Evolutionary conservation across 345 rosid genomes (phyloP).

Genomic region (Aegle marmelos): DNA sequence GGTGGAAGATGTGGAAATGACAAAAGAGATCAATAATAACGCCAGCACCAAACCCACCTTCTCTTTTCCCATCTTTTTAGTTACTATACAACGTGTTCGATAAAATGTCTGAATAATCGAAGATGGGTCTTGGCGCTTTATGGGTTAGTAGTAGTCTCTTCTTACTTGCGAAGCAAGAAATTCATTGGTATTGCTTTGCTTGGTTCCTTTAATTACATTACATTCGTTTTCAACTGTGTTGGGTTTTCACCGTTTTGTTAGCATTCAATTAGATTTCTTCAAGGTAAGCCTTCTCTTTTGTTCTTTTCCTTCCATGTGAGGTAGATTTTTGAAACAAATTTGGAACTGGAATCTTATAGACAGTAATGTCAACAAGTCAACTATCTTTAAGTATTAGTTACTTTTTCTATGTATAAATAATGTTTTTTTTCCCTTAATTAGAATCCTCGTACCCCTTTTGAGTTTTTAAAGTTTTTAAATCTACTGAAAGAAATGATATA

Average conservation of each 20-base stretch:
- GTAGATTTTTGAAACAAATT: background rate
- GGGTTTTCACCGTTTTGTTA: background rate
- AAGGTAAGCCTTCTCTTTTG: background rate
- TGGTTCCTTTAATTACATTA: background rate
- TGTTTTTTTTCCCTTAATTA: no score
- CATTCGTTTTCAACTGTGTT: background rate
- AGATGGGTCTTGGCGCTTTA: background rate
- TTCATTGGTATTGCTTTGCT: constrained; percentile 3
- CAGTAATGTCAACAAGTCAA: background rate
- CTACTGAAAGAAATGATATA: no score
- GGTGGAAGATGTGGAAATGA: constrained; percentile 13
- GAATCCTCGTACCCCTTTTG: no score
- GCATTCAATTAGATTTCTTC: background rate
- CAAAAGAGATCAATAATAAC: background rate
- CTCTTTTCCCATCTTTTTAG: constrained; percentile 26
- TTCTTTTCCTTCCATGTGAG: background rate
- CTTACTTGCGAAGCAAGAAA: background rate
- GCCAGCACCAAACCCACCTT: constrained; percentile 13
- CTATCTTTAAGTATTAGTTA: background rate
- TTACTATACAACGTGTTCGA: constrained; percentile 4
- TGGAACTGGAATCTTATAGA: background rate
- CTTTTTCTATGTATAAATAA: no score
- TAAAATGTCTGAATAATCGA: background rate
- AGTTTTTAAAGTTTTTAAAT: no score
- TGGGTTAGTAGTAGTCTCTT: background rate